A percentile compares a stretch with the other conserved stretches of the same genome.
Conservation (phyloP, 2,329 filamentous ascomycete species). For the Shiraia bambusicola region DNA sequence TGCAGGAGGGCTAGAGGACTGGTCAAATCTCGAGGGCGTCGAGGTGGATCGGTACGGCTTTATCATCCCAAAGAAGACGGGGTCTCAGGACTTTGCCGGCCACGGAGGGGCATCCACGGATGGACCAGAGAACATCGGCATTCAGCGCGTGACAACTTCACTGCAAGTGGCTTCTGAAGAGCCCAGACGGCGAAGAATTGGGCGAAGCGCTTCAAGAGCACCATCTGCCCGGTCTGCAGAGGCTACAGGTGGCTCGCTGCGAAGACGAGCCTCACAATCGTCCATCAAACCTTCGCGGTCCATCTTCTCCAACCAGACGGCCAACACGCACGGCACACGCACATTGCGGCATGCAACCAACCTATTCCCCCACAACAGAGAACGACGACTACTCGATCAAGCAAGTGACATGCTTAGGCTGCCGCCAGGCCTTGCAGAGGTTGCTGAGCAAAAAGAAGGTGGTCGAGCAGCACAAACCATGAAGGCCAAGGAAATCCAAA, state of each 20-base stretch:
- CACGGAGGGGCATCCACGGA: slow-evolving; percentile 29
- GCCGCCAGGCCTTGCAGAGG: slow-evolving; percentile 54
- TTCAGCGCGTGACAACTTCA: slow-evolving; percentile 62
- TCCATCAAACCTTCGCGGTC: slow-evolving; percentile 48
- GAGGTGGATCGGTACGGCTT: slow-evolving; percentile 68
- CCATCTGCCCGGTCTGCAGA: slow-evolving; percentile 44
- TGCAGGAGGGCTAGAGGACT: slow-evolving; percentile 66
- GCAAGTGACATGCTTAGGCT: slow-evolving; percentile 66
- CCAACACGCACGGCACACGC: slow-evolving; percentile 44
- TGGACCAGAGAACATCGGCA: slow-evolving; percentile 38
- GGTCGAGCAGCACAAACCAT: slow-evolving; percentile 51
- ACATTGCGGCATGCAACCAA: slow-evolving; percentile 57
- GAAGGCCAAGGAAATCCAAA: slow-evolving; percentile 60
- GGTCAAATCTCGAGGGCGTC: slow-evolving; percentile 60
- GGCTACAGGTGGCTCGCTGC: slow-evolving; percentile 43
- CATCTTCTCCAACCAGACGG: slow-evolving; percentile 41
- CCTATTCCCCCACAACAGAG: slow-evolving; percentile 55
- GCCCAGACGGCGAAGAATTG: slow-evolving; percentile 56
- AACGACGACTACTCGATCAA: slow-evolving; percentile 58
- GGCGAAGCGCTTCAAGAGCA: slow-evolving; percentile 52
- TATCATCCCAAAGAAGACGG: slow-evolving; percentile 51
- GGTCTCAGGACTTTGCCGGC: slow-evolving; percentile 34
- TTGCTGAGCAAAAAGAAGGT: slow-evolving; percentile 49
- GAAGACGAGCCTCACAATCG: slow-evolving; percentile 45
- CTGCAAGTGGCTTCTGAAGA: slow-evolving; percentile 59